phyloP scores from a whole-genome alignment of 2,329 filamentous ascomycete species.

The Penicillium olsonii region DNA sequence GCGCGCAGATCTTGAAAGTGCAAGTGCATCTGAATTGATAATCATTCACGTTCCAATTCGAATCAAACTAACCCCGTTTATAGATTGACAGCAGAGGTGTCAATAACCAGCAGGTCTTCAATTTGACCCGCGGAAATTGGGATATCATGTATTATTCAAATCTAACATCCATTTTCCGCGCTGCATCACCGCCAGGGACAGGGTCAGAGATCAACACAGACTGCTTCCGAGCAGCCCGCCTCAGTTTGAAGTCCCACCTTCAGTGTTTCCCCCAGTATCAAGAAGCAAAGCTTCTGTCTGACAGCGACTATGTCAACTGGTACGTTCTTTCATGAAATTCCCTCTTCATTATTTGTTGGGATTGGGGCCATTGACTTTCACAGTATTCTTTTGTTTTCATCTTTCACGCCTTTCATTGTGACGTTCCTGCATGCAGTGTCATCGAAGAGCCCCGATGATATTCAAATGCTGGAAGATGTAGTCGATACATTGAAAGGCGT shows the following conservation, averaged over 20 bases:
- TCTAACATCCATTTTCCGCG: constrained; percentile 17
- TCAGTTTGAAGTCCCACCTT: constrained; percentile 20
- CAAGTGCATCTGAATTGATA: too few species aligned
- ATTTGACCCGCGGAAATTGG: constrained; percentile 17
- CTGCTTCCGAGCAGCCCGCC: constrained; percentile 21
- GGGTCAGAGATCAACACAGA: constrained; percentile 14
- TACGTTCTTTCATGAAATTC: constrained; percentile 1
- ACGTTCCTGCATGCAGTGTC: constrained; percentile 24
- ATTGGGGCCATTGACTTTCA: background rate
- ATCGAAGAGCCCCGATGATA: constrained; percentile 17
- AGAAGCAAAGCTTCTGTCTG: constrained; percentile 7
- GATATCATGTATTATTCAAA: constrained; percentile 25
- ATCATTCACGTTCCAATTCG: background rate
- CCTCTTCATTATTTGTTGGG: too few species aligned
- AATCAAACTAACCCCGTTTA: background rate
- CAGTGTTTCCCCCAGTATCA: constrained; percentile 15
- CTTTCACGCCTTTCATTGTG: constrained; percentile 29
- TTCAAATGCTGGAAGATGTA: constrained; percentile 23
- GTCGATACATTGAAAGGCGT: constrained; percentile 12
- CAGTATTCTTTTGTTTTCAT: constrained; percentile 26
- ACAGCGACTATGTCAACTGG: constrained; percentile 25
- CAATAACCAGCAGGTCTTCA: constrained; percentile 11
- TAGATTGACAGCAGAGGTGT: constrained; percentile 16
- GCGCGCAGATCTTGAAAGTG: background rate
- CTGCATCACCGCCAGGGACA: constrained; percentile 6